Base-by-base conservation (phyloP, 352 stramenopile genomes). In the Phytophthora crassamura region DNA sequence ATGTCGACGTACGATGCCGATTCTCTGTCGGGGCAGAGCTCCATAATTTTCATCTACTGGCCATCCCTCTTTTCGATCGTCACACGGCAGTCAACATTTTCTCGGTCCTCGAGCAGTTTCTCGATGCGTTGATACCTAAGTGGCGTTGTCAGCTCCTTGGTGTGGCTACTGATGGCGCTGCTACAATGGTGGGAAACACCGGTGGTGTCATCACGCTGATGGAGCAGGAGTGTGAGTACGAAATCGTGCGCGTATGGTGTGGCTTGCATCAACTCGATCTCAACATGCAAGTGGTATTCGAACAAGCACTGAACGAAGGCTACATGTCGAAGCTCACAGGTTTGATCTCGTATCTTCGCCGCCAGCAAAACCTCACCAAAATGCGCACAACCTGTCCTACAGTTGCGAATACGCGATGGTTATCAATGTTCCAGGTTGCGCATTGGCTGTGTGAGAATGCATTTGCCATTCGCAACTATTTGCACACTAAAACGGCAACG, bases 201-300 rank as follows among this genome's bases (percentile, higher is more conserved):
- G 54, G 28, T 40, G 58, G 58, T 0, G 3, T 66, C 2, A 25
- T n/a, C 2, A 53, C 58, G 10, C 58, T 20, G 7, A 28, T 66
- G 4, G 47, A 66, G 33, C 9, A 33, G 9, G 18, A 42, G 8
- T 7, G 15, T 8, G 34, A 25, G 10, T 3, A 45, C 14, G 2
- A 25, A 2, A 20, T 66, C 8, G 39, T 25, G 22, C 33, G 59
- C 28, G 53, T 68, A 5, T 67, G 64, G 57, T 68, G 62, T 32
- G 62, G 52, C 3, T 15, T 73, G 1, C 57, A 73, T 15, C 64
- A 73, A 49, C 39, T 68, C 3, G 58, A 70, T 39, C 22, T 72
- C 9, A 58, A 42, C 20, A 42, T 58, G 25, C 47, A 65, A 22
- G 11, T n/a, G n/a, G n/a, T n/a, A n/a, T n/a, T n/a, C n/a, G n/a